Evolutionary conservation across 2,329 filamentous ascomycete genomes (phyloP), one percentile per base, ranked within the genome.

Genomic region (Rutstroemia sp.): DNA sequence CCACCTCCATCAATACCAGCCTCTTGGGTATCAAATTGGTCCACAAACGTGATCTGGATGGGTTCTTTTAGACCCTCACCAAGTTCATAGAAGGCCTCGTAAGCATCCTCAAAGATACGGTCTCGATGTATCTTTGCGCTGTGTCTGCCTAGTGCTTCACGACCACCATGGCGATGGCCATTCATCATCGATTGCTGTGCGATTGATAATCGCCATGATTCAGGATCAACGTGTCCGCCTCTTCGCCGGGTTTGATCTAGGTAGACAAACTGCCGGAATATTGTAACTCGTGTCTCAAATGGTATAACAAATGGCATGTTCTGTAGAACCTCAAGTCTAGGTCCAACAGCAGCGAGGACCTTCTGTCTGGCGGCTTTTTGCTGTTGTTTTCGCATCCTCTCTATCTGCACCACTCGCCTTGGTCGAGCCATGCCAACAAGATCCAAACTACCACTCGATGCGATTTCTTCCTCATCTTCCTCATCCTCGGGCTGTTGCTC

Each of bases 251-350:
- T 71, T 69, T 94, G 90, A 71, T 99, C 94, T 4, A 92, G 76
- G 30, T 82, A 73, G n/a, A 97, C 88, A 65, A 97, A 97, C 67
- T 96, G 84, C 30, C 92, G 83, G 71, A 99, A 97, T 23, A 97
- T 92, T 68, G 91, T 84, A 4, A 99, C 94, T 48, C 94, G 79
- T 0, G 89, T 94, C 39, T 89, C 83, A 65, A 99, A 99, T 0
- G 92, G 94, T 46, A 99, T 94, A 63, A 92, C 88, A 69, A 97
- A 99, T 0, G 94, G 94, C 85, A 99, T 95, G 66, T 97, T 95
- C 63, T 94, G 87, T 51, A 99, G 73, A 5, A 99, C 88, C 67
- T 96, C 92, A 9, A 96, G 76, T 63, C 92, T 86, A 0, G 94
- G 92, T 0, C 88, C 89, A 59, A 96, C 83, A 14, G 87, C 81